phyloP scores from a whole-genome alignment of 257 asterid genomes.

The Scutellaria barbata region DNA sequence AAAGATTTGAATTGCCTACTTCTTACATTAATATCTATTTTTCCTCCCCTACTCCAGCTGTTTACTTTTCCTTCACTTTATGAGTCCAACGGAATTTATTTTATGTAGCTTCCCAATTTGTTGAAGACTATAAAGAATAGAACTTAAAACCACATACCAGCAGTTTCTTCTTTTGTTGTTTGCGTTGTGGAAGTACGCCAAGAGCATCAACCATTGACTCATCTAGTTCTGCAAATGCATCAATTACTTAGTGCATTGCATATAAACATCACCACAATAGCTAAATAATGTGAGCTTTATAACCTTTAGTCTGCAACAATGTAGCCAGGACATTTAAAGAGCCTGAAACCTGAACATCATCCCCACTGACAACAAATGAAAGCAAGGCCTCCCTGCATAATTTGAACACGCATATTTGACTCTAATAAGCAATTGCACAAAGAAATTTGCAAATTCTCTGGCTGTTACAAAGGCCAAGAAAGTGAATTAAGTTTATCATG shows the following conservation, averaged over 20 bases:
- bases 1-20: conserved; percentile 17
- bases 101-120: not conserved
- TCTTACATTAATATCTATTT: conserved; percentile 9
- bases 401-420: conserved; percentile 29
- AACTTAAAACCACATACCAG: conserved; percentile 62
- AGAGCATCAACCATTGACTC: conserved; percentile 96
- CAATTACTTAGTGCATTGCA: conserved; percentile 33
- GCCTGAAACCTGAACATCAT: conserved; percentile 89
- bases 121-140: conserved; percentile 26
- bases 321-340: conserved; percentile 87
- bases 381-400: conserved; percentile 84
- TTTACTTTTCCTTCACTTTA: not conserved
- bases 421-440: conserved; percentile 26
- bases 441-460: conserved; percentile 26
- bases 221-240: conserved; percentile 73
- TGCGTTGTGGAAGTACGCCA: conserved; percentile 96
- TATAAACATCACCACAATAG: conserved; percentile 37
- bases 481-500: not conserved
- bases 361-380: conserved; percentile 76
- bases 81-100: not conserved
- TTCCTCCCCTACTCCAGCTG: conserved; percentile 6
- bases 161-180: conserved; percentile 88
- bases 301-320: conserved; percentile 93
- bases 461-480: conserved; percentile 22
- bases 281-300: conserved; percentile 33